A percentile compares a stretch with the other conserved stretches of the same genome.
Evolutionary conservation across 1,139 yeast genomes (phyloP).

Genomic region (Zygosaccharomyces sapae): DNA sequence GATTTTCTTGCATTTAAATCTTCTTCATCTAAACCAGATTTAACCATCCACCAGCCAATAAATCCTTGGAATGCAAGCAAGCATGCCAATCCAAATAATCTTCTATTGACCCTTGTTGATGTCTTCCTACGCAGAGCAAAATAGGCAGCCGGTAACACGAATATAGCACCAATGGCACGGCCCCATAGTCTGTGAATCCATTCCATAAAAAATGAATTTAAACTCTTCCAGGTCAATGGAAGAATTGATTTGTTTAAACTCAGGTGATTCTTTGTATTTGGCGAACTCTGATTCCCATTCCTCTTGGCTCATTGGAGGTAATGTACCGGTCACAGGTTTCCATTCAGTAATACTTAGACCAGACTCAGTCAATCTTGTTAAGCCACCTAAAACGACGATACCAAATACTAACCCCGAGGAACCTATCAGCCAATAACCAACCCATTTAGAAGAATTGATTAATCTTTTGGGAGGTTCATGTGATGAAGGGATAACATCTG

Average conservation of each 20-base stretch:
- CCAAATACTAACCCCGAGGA: constrained; percentile 89
- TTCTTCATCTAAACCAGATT: constrained; percentile 84
- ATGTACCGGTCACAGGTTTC: constrained; percentile 94
- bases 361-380: constrained; percentile 90
- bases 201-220: constrained; percentile 95
- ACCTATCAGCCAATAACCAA: constrained; percentile 89
- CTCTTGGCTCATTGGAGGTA: constrained; percentile 75
- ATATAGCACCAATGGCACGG: constrained; percentile 77
- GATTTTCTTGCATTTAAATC: constrained; percentile 76
- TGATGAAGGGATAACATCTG: background rate
- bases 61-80: constrained; percentile 90
- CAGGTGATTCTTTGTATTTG: constrained; percentile 84
- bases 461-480: constrained; percentile 22
- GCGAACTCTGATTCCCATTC: constrained; percentile 86
- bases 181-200: constrained; percentile 96
- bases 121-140: constrained; percentile 66
- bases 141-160: constrained; percentile 80
- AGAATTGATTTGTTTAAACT: constrained; percentile 81
- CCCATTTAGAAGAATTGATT: constrained; percentile 43
- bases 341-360: constrained; percentile 97
- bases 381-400: constrained; percentile 93
- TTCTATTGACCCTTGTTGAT: constrained; percentile 62
- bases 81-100: constrained; percentile 67
- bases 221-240: constrained; percentile 89
- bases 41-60: constrained; percentile 99